Evolutionary conservation across 148 eudicot species (phyloP).

Genomic region (Limonium bicolor): DNA sequence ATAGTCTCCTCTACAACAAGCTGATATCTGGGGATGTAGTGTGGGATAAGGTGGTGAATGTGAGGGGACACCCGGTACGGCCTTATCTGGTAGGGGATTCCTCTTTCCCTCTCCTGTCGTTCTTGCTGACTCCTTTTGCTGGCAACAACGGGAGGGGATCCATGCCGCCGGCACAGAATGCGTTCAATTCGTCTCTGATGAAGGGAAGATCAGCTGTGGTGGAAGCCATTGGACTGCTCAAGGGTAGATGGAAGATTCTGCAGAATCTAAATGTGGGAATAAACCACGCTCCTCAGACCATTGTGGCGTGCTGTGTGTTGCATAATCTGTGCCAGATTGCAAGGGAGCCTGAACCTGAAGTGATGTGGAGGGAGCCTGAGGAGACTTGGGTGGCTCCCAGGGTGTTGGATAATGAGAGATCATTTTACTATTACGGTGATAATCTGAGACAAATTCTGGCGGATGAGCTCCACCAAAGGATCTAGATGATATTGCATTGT

Average conservation of each 20-base stretch:
- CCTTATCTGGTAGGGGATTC: slow-evolving; percentile 85
- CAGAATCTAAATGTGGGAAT: slow-evolving; percentile 80
- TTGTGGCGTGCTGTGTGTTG: slow-evolving; percentile 94
- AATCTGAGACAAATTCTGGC: slow-evolving; percentile 71
- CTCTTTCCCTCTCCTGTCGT: slow-evolving; percentile 73
- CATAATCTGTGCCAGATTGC: slow-evolving; percentile 97
- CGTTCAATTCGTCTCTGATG: slow-evolving; percentile 64
- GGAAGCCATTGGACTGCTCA: slow-evolving; percentile 76
- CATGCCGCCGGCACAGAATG: slow-evolving; percentile 51
- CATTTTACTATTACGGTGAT: slow-evolving; percentile 54
- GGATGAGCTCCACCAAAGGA: slow-evolving; percentile 63
- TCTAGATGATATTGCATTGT: no score
- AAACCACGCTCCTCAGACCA: slow-evolving; percentile 93
- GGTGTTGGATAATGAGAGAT: slow-evolving; percentile 59
- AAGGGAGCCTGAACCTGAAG: slow-evolving; percentile 81
- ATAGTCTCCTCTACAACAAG: slow-evolving; percentile 62
- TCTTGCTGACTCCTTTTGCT: slow-evolving; percentile 64
- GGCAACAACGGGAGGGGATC: slow-evolving; percentile 18
- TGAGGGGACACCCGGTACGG: slow-evolving; percentile 70
- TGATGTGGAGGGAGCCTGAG: slow-evolving; percentile 57
- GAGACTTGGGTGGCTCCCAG: slow-evolving; percentile 57
- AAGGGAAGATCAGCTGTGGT: slow-evolving; percentile 60
- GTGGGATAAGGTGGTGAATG: slow-evolving; percentile 75
- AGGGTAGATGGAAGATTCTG: slow-evolving; percentile 91
- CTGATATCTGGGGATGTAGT: slow-evolving; percentile 69